Percentiles rank a stretch among this genome's conserved stretches.
Conservation (phyloP, 345 rosid species). For the Isatis tinctoria region DNA sequence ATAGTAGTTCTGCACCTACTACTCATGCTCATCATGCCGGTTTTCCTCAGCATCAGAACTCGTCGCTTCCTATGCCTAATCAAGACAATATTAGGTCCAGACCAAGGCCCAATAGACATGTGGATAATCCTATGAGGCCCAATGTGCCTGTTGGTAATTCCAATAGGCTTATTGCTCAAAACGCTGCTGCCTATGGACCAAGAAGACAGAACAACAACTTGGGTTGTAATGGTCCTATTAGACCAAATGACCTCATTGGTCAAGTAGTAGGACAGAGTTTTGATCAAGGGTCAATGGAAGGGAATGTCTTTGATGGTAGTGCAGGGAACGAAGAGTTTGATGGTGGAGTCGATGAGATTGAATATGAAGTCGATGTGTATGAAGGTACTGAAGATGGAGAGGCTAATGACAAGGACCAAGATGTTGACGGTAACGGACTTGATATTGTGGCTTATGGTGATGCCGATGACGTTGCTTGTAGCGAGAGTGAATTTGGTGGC, state of each 20-base stretch:
- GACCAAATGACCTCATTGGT: background rate
- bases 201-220: slow-evolving; percentile 13
- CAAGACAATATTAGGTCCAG: background rate
- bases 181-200: background rate
- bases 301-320: slow-evolving; percentile 10
- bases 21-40: background rate
- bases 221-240: background rate
- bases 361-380: slow-evolving; percentile 9
- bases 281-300: slow-evolving; percentile 17
- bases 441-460: slow-evolving; percentile 11
- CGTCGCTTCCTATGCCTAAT: background rate
- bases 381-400: slow-evolving; percentile 1
- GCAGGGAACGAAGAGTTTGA: background rate
- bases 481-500: slow-evolving; percentile 29
- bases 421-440: background rate
- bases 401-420: background rate
- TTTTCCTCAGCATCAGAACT: background rate
- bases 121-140: background rate
- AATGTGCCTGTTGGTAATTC: background rate
- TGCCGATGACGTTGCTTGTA: background rate
- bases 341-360: slow-evolving; percentile 15
- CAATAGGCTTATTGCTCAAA: background rate
- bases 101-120: background rate
- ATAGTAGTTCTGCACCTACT: slow-evolving; percentile 23
- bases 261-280: background rate